Evolutionary conservation across 116 monocot species (phyloP), one percentile per base, ranked within the genome.

Genomic region (Dioscorea cayenensis): DNA sequence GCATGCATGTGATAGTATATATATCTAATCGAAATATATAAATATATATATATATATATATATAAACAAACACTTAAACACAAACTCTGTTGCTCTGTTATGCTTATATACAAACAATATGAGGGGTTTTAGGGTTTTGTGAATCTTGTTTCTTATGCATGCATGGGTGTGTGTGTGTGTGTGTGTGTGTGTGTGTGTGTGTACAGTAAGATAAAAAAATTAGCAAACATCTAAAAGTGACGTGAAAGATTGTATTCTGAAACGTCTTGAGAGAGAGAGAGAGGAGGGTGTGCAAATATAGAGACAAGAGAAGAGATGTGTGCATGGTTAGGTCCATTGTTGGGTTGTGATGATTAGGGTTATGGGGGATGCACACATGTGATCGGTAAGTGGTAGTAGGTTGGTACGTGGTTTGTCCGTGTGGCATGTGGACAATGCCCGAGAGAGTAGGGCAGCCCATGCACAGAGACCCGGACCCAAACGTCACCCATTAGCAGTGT

Each of bases 351-450:
- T 64, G 50, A 73, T 50, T 64, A 64, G 14, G 49, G 25, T 17
- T 14, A 19, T 22, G 51, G 55, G 28, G 60, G 35, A 35, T 71
- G 61, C 63, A 62, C 32, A 63, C 72, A 72, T 72, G 72, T 72
- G 72, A 72, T 23, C 18, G 36, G 62, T 36, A 5, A 59, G 59
- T 71, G 59, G n/a, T 16, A 18, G 25, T 20, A n/a, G 58, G 36
- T 43, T 21, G 72, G 72, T 72, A 72, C 72, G 63, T 71, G 58
- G 19, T 70, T 70, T 70, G 70, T 70, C 70, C 59, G 49, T 52
- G 52, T 51, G 25, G 51, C 28, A 59, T 58, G 70, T 19, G 25
- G 70, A 70, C 70, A 58, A 58, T 10, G 70, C 29, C 52, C 17
- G 6, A 29, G 19, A 18, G 10, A 1, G 14, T 17, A 61, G 61